Evolutionary conservation across 176 grass and related monocot species (phyloP), one percentile per base, ranked within the genome.

Genomic region (Musa acuminata): DNA sequence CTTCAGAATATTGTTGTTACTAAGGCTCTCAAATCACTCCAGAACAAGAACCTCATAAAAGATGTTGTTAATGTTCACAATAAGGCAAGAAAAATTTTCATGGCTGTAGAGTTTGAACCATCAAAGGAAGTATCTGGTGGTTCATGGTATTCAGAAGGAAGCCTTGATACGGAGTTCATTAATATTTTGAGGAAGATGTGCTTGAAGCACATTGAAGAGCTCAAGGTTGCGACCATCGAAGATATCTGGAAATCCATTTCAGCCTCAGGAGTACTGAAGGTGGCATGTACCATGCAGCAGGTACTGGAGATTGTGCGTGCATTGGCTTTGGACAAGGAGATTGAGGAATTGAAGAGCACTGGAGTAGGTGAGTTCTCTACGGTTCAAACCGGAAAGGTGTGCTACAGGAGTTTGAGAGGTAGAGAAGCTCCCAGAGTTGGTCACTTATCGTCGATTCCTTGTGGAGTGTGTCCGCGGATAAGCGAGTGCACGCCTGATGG

Each of bases 401-500:
- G 89, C 72, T 92, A 92, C 62, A 72, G 78, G 62, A 75, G 73
- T 11, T 59, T 74, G 72, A 72, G 54, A 6, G 65, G 64, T 1
- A 69, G 24, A 69, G 67, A 53, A 1, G 66, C 27, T 5, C 25
- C 49, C 8, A 55, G 75, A 67, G 85, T 74, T 9, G 83, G 89
- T 23, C 62, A 75, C 76, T 83, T 88, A 60, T 81, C 87, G 16
- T 70, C 80, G 51, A 76, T 92, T n/a, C 89, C 86, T 0, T 92
- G 89, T n/a, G 86, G 89, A 43, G 83, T 92, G 49, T 92, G 89
- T 55, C 89, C 89, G 12, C 67, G 83, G 67, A 86, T 92, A 8
- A 77, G 84, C 0, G 89, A 88, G 67, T 92, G 89, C 89, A 83
- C 86, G 1, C 83, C 83, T 14, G 78, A 82, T 5, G 86, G 89